Conservation (phyloP, 1,284 basidiomycete genomes). For the Heimioporus punctisporus region DNA sequence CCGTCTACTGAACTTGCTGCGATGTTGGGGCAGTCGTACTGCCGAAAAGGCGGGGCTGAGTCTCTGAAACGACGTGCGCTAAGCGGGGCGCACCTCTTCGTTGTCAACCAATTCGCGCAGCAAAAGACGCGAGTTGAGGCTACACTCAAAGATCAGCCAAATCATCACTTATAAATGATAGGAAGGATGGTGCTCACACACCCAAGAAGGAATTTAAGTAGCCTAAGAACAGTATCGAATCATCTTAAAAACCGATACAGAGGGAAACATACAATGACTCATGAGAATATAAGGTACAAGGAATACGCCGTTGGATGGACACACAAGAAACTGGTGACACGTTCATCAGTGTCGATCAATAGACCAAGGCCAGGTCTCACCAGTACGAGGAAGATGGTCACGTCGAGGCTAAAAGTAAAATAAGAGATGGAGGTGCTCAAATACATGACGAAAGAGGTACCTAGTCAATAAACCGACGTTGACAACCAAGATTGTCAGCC, state of each 20-base stretch:
- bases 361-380: slow-evolving; percentile 9
- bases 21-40: slow-evolving; percentile 26
- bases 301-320: slow-evolving; percentile 34
- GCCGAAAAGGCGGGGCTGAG: not conserved
- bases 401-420: slow-evolving; percentile 20
- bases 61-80: not conserved
- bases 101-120: slow-evolving; percentile 29
- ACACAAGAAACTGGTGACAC: slow-evolving; percentile 25
- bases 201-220: slow-evolving; percentile 36
- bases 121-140: slow-evolving; percentile 31
- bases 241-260: not conserved
- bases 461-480: slow-evolving; percentile 33
- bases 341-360: not conserved
- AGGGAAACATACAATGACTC: slow-evolving; percentile 27
- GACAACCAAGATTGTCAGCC: slow-evolving; percentile 29
- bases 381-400: slow-evolving; percentile 31
- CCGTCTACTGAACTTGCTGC: slow-evolving; percentile 22
- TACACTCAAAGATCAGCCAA: not conserved
- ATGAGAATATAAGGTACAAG: slow-evolving; percentile 34
- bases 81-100: slow-evolving; percentile 21
- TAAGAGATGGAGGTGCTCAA: not conserved
- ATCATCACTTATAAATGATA: not conserved
- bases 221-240: slow-evolving; percentile 6
- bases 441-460: slow-evolving; percentile 12
- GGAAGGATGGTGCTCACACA: slow-evolving; percentile 21